A percentile compares a stretch with the other conserved stretches of the same genome.
phyloP scores from a whole-genome alignment of 176 grass and related monocot species.

The Paspalum vaginatum region DNA sequence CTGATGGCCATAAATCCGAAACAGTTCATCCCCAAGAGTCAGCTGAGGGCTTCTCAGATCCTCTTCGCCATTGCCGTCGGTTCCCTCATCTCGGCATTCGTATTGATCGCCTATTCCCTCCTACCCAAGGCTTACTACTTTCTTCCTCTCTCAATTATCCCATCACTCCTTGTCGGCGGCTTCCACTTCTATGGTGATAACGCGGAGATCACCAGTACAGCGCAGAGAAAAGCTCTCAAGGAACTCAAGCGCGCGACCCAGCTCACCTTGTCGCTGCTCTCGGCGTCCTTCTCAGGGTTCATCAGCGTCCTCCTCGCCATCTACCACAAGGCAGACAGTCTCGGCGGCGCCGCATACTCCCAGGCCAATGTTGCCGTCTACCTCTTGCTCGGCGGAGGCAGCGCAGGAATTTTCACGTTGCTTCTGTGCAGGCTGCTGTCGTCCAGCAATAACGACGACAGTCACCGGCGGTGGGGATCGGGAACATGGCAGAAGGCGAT shows the following conservation, averaged over 20 bases:
- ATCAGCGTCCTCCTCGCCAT: not conserved
- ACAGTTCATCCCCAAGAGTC: not conserved
- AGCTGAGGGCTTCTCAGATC: not conserved
- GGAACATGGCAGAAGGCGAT: not conserved
- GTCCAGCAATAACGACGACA: not conserved
- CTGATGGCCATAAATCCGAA: not conserved
- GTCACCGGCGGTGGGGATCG: not conserved
- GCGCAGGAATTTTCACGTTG: not conserved
- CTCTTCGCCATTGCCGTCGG: not conserved
- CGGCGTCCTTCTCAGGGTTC: not conserved
- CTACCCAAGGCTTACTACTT: slow-evolving; percentile 8
- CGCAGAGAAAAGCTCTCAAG: not conserved
- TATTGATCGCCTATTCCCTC: not conserved
- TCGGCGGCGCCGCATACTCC: not conserved
- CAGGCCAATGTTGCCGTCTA: not conserved
- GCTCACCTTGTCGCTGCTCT: slow-evolving; percentile 1
- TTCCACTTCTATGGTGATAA: not conserved
- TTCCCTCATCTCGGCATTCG: not conserved
- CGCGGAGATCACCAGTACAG: not conserved
- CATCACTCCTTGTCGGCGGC: not conserved
- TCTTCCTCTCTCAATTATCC: not conserved
- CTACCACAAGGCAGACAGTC: not conserved
- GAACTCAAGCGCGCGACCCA: not conserved
- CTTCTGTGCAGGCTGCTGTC: not conserved
- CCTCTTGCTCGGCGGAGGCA: not conserved